phyloP scores from a whole-genome alignment of 2,329 filamentous ascomycete genomes.

The Nemania sp. region DNA sequence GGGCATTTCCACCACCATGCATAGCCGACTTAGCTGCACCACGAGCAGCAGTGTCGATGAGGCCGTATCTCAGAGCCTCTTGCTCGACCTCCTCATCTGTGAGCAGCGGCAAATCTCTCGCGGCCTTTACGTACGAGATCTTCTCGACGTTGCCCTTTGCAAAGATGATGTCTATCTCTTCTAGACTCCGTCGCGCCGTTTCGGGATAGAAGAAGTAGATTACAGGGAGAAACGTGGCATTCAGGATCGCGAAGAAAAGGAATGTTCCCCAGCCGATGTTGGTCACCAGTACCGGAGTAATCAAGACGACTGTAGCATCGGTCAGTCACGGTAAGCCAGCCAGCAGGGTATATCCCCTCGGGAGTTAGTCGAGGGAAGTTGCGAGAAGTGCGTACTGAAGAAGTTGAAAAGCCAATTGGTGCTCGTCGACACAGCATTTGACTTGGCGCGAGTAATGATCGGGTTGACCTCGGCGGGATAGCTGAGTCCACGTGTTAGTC shows the following conservation, averaged over 20 bases:
- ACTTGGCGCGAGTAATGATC: constrained; percentile 51
- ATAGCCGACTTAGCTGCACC: constrained; percentile 7
- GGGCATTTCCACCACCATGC: constrained; percentile 32
- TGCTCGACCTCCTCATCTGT: constrained; percentile 56
- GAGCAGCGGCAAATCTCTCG: constrained; percentile 60
- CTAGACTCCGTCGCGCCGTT: constrained; percentile 53
- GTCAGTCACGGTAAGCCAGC: constrained; percentile 10
- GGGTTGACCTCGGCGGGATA: constrained; percentile 61
- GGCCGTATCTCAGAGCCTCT: constrained; percentile 46
- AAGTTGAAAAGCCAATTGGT: constrained; percentile 48
- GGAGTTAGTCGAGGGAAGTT: not conserved
- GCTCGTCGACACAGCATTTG: constrained; percentile 59
- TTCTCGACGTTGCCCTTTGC: constrained; percentile 63
- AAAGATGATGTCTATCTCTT: constrained; percentile 64
- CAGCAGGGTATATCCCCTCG: not conserved
- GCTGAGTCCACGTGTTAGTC: constrained; percentile 13
- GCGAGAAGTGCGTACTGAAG: constrained; percentile 35
- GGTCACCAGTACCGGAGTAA: constrained; percentile 66
- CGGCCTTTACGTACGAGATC: constrained; percentile 63
- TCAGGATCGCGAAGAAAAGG: constrained; percentile 47
- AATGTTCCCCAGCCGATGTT: constrained; percentile 63
- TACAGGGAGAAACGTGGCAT: constrained; percentile 44
- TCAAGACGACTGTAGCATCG: constrained; percentile 52
- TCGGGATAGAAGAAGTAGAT: constrained; percentile 59
- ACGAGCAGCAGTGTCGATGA: constrained; percentile 38